These are phyloP conservation scores for Tulasnella sp. DNA, from an alignment of 768 basidiomycete species.

Conservation along the genomic window DNA sequence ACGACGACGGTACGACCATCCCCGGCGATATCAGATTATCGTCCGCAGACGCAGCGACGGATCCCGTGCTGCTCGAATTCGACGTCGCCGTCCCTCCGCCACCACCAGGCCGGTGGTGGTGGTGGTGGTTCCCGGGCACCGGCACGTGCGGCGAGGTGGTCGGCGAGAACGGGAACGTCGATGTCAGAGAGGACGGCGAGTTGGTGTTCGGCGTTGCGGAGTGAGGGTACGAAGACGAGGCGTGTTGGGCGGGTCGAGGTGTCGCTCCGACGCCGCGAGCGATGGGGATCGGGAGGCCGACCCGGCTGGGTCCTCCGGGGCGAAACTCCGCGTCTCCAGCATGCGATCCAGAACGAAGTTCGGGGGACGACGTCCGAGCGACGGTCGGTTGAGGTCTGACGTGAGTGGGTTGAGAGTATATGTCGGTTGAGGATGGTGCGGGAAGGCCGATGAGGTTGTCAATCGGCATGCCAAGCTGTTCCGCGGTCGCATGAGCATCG, in stretches of 20 bases:
- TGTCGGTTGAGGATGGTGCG: slow-evolving; percentile 41
- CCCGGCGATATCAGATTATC: not conserved
- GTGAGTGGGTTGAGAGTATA: slow-evolving; percentile 62
- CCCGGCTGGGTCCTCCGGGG: slow-evolving; percentile 22
- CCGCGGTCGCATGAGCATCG: slow-evolving; percentile 3
- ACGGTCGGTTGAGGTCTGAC: slow-evolving; percentile 38
- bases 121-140: slow-evolving; percentile 25
- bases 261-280: slow-evolving; percentile 33
- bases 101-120: too few species aligned
- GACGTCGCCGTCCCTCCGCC: not conserved
- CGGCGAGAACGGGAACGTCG: slow-evolving; percentile 58
- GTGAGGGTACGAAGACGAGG: slow-evolving; percentile 32
- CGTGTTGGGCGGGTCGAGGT: slow-evolving; percentile 28
- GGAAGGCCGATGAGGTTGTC: slow-evolving; percentile 64
- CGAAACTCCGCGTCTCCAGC: not conserved
- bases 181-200: slow-evolving; percentile 46
- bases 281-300: slow-evolving; percentile 67
- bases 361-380: slow-evolving; percentile 31
- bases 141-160: slow-evolving; percentile 40
- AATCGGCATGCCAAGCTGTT: slow-evolving; percentile 59
- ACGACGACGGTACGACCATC: slow-evolving; percentile 39
- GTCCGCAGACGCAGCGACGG: not conserved
- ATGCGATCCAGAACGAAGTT: slow-evolving; percentile 14
- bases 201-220: slow-evolving; percentile 52
- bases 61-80: slow-evolving; percentile 6